Conservation (phyloP, 1,139 yeast genomes). For the Suhomyces kunorum region DNA sequence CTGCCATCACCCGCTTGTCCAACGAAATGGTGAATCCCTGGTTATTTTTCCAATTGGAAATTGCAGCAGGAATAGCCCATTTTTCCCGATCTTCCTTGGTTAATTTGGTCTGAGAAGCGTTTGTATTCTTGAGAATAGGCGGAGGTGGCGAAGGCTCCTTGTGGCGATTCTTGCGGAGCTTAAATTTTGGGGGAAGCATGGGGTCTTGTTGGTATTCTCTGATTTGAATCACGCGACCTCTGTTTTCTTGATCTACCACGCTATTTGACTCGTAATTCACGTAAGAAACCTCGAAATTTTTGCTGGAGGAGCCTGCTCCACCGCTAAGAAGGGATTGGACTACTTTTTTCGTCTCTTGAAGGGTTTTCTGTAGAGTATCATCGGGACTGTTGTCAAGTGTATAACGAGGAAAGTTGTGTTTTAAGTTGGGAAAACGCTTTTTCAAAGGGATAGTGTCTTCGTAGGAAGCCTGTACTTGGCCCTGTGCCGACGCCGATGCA, state of each 20-base stretch:
- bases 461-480: slow-evolving; percentile 30
- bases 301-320: slow-evolving; percentile 20
- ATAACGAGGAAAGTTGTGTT: slow-evolving; percentile 43
- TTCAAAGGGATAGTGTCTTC: slow-evolving; percentile 48
- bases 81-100: slow-evolving; percentile 74
- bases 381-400: slow-evolving; percentile 32
- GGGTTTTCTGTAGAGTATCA: slow-evolving; percentile 26
- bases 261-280: slow-evolving; percentile 26
- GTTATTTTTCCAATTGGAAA: slow-evolving; percentile 95
- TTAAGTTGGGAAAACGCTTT: slow-evolving; percentile 39
- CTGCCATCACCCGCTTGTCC: slow-evolving; percentile 70
- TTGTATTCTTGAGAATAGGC: slow-evolving; percentile 36
- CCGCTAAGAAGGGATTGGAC: slow-evolving; percentile 26
- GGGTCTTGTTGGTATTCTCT: slow-evolving; percentile 66
- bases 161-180: slow-evolving; percentile 71
- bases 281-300: slow-evolving; percentile 17
- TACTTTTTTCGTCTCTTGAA: slow-evolving; percentile 32
- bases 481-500: slow-evolving; percentile 19
- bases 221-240: slow-evolving; percentile 33
- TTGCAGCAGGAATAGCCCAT: slow-evolving; percentile 90
- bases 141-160: slow-evolving; percentile 69
- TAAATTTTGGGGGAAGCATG: slow-evolving; percentile 78
- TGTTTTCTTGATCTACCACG: slow-evolving; percentile 13
- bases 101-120: slow-evolving; percentile 37
- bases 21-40: slow-evolving; percentile 84